Conservation (phyloP, 106 monocot species). For the Agapanthus africanus region DNA sequence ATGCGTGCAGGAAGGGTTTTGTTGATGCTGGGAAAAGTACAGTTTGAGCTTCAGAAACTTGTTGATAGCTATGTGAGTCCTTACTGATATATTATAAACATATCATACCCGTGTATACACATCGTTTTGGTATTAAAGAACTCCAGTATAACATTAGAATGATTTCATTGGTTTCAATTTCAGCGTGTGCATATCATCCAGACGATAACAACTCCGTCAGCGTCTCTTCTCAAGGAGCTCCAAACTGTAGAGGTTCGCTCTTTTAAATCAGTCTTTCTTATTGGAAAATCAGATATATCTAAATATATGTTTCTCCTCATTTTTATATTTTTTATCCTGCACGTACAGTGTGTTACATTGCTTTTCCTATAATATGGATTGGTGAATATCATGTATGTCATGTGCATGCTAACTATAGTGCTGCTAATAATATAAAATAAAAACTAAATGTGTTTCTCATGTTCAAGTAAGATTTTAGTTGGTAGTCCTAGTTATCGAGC, state of each 20-base stretch:
- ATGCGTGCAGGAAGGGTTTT: slow-evolving; percentile 46
- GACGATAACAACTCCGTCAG: slow-evolving; percentile 69
- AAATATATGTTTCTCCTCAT: no score
- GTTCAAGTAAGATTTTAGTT: no score
- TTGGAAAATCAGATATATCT: background rate
- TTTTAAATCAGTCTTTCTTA: slow-evolving; percentile 6
- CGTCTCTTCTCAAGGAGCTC: slow-evolving; percentile 75
- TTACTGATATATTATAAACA: background rate
- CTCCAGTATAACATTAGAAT: background rate
- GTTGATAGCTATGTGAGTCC: slow-evolving; percentile 66
- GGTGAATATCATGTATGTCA: background rate
- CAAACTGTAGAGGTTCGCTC: slow-evolving; percentile 58
- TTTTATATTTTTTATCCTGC: background rate
- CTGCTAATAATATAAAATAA: no score
- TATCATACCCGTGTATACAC: background rate
- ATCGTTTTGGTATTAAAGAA: slow-evolving; percentile 2
- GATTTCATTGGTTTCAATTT: slow-evolving; percentile 8
- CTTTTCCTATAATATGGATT: background rate
- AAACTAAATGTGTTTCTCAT: background rate
- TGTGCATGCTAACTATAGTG: background rate
- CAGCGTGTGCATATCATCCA: slow-evolving; percentile 63
- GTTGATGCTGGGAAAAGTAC: slow-evolving; percentile 52
- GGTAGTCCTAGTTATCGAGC: no score
- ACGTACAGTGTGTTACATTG: background rate
- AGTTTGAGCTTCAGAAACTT: slow-evolving; percentile 66